Evolutionary conservation across 768 basidiomycete genomes (phyloP).

Genomic region (Lactarius pseudohatsudake): DNA sequence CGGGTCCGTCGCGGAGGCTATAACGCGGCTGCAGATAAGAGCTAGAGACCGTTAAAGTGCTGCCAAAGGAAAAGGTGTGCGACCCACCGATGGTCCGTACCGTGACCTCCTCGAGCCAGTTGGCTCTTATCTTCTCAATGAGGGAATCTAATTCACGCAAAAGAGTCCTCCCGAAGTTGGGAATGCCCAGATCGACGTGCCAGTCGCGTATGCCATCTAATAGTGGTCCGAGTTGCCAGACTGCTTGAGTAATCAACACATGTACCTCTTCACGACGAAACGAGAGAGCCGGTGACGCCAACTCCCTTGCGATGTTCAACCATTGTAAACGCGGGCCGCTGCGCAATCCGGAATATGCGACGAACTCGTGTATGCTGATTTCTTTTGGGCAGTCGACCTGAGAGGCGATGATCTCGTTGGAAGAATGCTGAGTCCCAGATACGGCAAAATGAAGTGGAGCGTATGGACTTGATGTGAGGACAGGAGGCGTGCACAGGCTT

Average conservation of each 20-base stretch:
- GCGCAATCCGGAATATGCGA: slow-evolving; percentile 47
- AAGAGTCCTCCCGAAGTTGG: slow-evolving; percentile 40
- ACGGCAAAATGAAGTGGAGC: slow-evolving; percentile 3
- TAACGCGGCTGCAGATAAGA: slow-evolving; percentile 14
- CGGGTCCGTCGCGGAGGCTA: slow-evolving; percentile 7
- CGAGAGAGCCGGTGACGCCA: slow-evolving; percentile 41
- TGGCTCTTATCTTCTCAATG: slow-evolving; percentile 39
- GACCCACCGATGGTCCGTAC: slow-evolving; percentile 21
- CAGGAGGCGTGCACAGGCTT: slow-evolving; percentile 1
- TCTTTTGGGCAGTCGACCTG: slow-evolving; percentile 43
- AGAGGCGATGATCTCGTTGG: slow-evolving; percentile 46
- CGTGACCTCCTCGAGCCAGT: slow-evolving; percentile 39
- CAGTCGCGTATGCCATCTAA: slow-evolving; percentile 33
- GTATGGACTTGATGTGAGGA: slow-evolving; percentile 5
- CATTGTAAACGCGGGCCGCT: slow-evolving; percentile 48
- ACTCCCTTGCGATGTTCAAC: slow-evolving; percentile 50
- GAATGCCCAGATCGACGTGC: slow-evolving; percentile 41
- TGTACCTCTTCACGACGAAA: slow-evolving; percentile 45
- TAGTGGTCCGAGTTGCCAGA: slow-evolving; percentile 44
- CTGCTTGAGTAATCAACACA: slow-evolving; percentile 44
- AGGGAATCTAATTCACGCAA: slow-evolving; percentile 40
- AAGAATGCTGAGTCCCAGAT: slow-evolving; percentile 28
- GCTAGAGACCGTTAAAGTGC: neutral
- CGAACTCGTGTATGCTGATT: slow-evolving; percentile 47
- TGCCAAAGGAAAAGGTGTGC: neutral